Percentiles rank a stretch among this genome's conserved stretches.
phyloP scores from a whole-genome alignment of 768 basidiomycete species.

The Rhizopogon sp. region DNA sequence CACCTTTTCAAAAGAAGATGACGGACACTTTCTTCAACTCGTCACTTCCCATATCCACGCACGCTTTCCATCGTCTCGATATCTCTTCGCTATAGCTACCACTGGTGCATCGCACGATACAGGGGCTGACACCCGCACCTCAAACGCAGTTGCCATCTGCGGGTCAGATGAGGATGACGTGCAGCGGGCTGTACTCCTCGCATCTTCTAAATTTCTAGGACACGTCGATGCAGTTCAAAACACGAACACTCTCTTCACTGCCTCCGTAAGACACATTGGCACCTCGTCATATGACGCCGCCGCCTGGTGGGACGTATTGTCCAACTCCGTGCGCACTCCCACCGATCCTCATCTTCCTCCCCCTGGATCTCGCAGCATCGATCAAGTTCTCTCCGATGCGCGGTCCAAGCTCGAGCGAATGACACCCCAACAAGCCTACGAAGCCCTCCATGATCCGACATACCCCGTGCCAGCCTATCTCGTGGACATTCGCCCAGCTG shows the following conservation, averaged over 20 bases:
- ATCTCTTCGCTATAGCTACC: constrained; percentile 53
- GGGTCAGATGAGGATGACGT: constrained; percentile 52
- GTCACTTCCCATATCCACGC: constrained; percentile 46
- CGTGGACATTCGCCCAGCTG: constrained; percentile 71
- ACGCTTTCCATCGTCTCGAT: constrained; percentile 35
- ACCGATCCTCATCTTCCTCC: constrained; percentile 62
- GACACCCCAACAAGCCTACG: constrained; percentile 52
- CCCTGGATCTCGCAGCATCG: constrained; percentile 56
- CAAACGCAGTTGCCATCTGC: constrained; percentile 51
- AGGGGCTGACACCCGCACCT: constrained; percentile 4
- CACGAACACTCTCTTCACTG: constrained; percentile 32
- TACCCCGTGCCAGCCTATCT: constrained; percentile 61
- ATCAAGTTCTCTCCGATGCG: constrained; percentile 49
- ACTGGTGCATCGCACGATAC: constrained; percentile 28
- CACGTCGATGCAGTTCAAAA: constrained; percentile 39
- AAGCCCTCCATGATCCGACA: constrained; percentile 49
- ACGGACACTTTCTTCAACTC: constrained; percentile 49
- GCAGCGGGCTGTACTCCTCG: constrained; percentile 63
- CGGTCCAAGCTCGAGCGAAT: constrained; percentile 64
- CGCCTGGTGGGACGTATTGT: constrained; percentile 67
- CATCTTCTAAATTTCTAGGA: constrained; percentile 65
- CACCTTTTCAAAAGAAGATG: constrained; percentile 53
- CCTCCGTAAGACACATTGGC: constrained; percentile 50
- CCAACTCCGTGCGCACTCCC: constrained; percentile 53
- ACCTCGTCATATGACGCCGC: constrained; percentile 51